Evolutionary conservation across 495 filamentous ascomycete genomes (phyloP).

Genomic region (Aspergillus saccharolyticus): DNA sequence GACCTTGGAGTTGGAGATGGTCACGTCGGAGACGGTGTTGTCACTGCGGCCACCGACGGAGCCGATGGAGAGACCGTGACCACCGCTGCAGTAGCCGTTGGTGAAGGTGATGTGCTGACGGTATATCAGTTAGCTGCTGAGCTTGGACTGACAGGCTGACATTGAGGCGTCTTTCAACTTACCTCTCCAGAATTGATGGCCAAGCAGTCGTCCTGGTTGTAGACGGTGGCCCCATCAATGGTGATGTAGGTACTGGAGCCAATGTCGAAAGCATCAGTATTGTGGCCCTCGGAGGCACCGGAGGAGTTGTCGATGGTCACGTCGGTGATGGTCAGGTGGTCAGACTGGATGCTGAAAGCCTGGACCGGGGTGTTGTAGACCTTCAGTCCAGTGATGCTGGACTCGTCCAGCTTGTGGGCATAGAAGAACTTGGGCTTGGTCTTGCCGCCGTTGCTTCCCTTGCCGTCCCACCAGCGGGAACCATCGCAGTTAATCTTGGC

Average conservation of each 20-base stretch:
- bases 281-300: conserved; percentile 52
- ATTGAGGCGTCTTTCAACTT: not conserved
- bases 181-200: conserved; percentile 56
- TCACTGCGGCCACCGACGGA: conserved; percentile 56
- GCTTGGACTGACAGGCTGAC: not conserved
- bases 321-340: conserved; percentile 44
- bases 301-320: conserved; percentile 59
- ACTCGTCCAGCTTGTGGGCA: conserved; percentile 36
- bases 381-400: conserved; percentile 40
- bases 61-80: conserved; percentile 63
- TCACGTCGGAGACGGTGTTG: conserved; percentile 55
- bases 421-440: conserved; percentile 50
- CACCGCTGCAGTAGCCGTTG: conserved; percentile 48
- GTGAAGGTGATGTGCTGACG: conserved; percentile 46
- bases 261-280: conserved; percentile 67
- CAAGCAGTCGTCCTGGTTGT: conserved; percentile 65
- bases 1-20: conserved; percentile 48
- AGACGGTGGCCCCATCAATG: conserved; percentile 51
- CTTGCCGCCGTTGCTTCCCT: conserved; percentile 45
- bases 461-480: conserved; percentile 41
- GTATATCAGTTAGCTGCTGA: not conserved
- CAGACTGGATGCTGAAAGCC: conserved; percentile 50
- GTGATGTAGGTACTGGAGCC: conserved; percentile 47
- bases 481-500: conserved; percentile 41
- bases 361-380: conserved; percentile 61